Conservation (phyloP, 2,329 filamentous ascomycete species). For the Phyllosticta paracitricarpa region DNA sequence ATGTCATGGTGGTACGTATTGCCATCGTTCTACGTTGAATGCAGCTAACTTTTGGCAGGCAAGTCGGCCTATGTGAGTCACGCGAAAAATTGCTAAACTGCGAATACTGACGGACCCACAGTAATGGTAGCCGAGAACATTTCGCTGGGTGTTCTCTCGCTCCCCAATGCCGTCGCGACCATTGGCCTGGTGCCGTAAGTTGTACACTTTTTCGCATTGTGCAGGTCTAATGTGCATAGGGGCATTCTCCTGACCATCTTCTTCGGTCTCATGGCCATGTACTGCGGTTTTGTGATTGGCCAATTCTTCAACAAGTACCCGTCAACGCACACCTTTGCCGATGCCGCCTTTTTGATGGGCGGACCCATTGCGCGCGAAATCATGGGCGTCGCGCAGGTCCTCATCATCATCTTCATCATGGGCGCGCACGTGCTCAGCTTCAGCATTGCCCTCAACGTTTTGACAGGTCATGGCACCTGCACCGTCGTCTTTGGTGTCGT, state of each 20-base stretch:
- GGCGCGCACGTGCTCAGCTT: conserved; percentile 62
- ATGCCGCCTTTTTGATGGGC: conserved; percentile 53
- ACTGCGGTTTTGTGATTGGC: conserved; percentile 51
- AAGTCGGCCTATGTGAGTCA: neutral
- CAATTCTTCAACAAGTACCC: conserved; percentile 50
- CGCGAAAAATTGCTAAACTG: neutral
- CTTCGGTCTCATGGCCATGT: conserved; percentile 47
- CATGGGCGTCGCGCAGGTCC: conserved; percentile 49
- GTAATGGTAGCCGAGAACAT: conserved; percentile 53
- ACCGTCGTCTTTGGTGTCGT: conserved; percentile 54
- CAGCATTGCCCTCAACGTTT: conserved; percentile 55
- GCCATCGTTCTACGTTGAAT: neutral
- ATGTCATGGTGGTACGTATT: conserved; percentile 38
- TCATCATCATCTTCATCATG: conserved; percentile 60
- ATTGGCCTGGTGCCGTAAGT: conserved; percentile 43
- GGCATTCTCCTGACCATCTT: conserved; percentile 44
- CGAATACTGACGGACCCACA: neutral
- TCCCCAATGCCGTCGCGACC: conserved; percentile 43
- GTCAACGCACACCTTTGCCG: conserved; percentile 55
- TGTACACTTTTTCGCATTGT: neutral
- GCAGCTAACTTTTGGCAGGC: neutral
- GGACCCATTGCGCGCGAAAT: conserved; percentile 53
- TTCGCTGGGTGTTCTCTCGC: conserved; percentile 46
- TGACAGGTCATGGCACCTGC: conserved; percentile 52
- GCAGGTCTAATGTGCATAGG: conserved; percentile 15